Conservation (phyloP, 352 stramenopile species). For the Lagenidium giganteum region DNA sequence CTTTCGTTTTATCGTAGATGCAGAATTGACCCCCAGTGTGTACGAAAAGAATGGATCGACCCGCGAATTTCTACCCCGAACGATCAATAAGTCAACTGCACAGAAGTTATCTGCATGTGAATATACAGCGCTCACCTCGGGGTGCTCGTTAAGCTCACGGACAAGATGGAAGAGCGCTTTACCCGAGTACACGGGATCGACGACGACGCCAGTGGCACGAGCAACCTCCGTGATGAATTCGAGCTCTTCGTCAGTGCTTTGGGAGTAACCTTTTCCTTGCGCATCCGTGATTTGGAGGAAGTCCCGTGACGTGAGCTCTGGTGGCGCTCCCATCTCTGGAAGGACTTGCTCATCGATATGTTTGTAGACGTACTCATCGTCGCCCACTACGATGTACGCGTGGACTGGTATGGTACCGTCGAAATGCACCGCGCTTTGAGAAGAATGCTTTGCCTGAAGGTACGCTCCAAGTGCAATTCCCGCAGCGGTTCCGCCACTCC, state of each 20-base stretch:
- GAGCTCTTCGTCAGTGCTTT: conserved; percentile 20
- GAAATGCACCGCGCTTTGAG: conserved; percentile 3
- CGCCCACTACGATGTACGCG: conserved; percentile 19
- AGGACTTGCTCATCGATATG: conserved; percentile 17
- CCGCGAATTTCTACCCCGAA: conserved; percentile 59
- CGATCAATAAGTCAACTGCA: neutral
- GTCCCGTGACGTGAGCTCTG: conserved; percentile 3
- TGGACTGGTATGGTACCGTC: conserved; percentile 10
- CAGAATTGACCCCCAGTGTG: conserved; percentile 90
- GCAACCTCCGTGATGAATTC: conserved; percentile 15
- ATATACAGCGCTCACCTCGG: conserved; percentile 5
- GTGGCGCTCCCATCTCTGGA: conserved; percentile 10
- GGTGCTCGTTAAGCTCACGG: conserved; percentile 10
- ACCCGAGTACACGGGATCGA: conserved; percentile 30
- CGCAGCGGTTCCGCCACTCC: conserved; percentile 16
- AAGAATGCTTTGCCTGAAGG: conserved; percentile 11
- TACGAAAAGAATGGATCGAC: conserved; percentile 86
- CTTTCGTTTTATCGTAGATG: conserved; percentile 87
- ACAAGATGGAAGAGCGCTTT: conserved; percentile 24
- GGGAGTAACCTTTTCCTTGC: conserved; percentile 18
- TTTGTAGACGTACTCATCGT: conserved; percentile 18
- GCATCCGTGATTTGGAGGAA: conserved; percentile 21
- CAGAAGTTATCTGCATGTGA: neutral
- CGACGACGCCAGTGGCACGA: conserved; percentile 14
- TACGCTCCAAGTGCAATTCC: conserved; percentile 16